Conservation (phyloP, 2,329 filamentous ascomycete genomes). For the Amesomyces nigricolor region DNA sequence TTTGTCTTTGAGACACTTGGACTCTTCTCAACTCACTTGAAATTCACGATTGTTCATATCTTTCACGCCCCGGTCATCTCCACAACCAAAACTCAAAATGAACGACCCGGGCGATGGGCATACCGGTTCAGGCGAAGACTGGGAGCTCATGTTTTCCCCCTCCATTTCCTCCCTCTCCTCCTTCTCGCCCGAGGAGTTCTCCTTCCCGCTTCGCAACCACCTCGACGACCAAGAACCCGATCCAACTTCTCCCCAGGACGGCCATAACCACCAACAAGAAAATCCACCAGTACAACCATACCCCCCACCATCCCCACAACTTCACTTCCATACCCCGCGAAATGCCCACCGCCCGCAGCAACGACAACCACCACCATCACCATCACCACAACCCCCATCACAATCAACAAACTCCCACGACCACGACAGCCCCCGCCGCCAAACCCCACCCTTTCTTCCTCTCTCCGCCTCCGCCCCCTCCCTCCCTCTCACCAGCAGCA, state of each 20-base stretch:
- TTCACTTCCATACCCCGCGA: background rate
- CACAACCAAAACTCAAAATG: constrained; percentile 2
- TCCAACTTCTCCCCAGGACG: background rate
- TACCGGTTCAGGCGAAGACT: constrained; percentile 12
- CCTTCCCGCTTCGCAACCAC: background rate
- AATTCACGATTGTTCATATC: background rate
- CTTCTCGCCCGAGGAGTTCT: constrained; percentile 14
- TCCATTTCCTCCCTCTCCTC: constrained; percentile 17
- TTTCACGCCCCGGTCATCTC: background rate
- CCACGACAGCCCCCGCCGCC: background rate
- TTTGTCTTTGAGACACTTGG: background rate
- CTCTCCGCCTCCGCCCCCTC: background rate
- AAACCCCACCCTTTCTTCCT: background rate
- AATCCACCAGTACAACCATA: background rate
- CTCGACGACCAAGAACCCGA: background rate
- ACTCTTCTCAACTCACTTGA: background rate
- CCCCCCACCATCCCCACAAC: background rate
- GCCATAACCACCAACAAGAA: background rate
- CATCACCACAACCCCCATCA: background rate
- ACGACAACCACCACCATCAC: background rate
- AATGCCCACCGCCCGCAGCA: background rate
- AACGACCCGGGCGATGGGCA: constrained; percentile 9
- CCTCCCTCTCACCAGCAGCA: background rate
- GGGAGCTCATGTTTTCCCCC: constrained; percentile 11
- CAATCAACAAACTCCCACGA: background rate